Base-by-base conservation (phyloP, 2,329 filamentous ascomycete genomes). In the Trichoderma sp. region DNA sequence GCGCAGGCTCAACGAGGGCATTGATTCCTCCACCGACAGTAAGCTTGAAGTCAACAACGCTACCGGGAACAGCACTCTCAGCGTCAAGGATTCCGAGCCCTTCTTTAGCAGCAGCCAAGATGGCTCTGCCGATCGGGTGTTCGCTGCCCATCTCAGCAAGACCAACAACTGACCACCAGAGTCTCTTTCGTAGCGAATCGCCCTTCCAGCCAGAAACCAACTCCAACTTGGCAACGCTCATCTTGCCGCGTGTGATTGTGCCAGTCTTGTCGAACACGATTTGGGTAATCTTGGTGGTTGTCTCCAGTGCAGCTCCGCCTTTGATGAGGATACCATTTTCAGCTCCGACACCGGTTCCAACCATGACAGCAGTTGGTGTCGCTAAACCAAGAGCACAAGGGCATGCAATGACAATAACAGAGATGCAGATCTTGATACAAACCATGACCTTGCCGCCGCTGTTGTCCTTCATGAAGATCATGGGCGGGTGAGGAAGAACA, bases 261-360 rank as follows among this genome's bases (percentile, higher is more conserved):
- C 95, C 95, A 1, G 95, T 98, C 86, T 98, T 98, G 83, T 98
- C 95, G 27, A 98, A 88, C 19, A 98, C 92, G 24, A 98, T 88
- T 74, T 97, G 92, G 1, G 91, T 96, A 73, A 98, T 88, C 79
- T 93, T 95, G 10, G 94, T 98, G 0, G 94, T 92, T 5, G 89
- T 93, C 82, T 99, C 95, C 4, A 99, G 84, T 35, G 94, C 94
- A 52, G 93, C 94, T 68, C 96, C 96, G 67, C 96, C 95, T 81
- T 99, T 99, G 79, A 98, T 94, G n/a, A 99, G 84, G 74, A 99
- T 99, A 29, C 96, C 96, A 74, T 97, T 91, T 80, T 97, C 92
- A 2, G 96, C 96, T 62, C 96, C 96, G 37, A 97, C 90, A 70
- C 96, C 96, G n/a, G 96, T 98, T 55, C 96, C 96, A 35, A 99